Evolutionary conservation across 305 asterid genomes (phyloP).

Genomic region (Fraxinus platypoda): DNA sequence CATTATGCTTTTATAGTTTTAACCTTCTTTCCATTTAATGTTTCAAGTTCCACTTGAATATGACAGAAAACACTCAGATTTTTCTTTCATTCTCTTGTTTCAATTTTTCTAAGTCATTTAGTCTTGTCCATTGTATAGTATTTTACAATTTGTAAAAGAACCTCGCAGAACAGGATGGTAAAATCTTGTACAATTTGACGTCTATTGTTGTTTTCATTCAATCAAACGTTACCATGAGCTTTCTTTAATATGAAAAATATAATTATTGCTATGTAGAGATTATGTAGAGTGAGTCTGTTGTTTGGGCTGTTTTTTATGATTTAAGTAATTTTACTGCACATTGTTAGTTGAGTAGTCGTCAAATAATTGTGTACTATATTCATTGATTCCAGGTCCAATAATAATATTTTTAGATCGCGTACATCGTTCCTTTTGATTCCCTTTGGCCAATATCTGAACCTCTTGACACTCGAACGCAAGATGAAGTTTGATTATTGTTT

Average conservation of each 20-base stretch:
- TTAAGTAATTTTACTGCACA: neutral
- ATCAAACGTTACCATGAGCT: neutral
- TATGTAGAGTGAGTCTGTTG: neutral
- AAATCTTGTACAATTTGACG: neutral
- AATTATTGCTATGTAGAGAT: neutral
- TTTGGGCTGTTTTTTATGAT: neutral
- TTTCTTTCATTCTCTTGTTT: neutral
- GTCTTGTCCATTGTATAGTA: constrained; percentile 27
- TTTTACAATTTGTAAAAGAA: constrained; percentile 21
- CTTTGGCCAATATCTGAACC: neutral
- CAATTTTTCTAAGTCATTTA: constrained; percentile 4
- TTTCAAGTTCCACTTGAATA: neutral
- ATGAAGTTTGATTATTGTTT: neutral
- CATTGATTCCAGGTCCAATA: neutral
- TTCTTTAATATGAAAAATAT: neutral
- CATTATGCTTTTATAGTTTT: constrained; percentile 19
- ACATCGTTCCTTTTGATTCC: neutral
- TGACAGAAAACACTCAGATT: constrained; percentile 2
- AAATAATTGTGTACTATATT: neutral
- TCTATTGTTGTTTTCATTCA: neutral
- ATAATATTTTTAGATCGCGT: neutral
- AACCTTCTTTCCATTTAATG: neutral
- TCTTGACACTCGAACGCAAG: neutral
- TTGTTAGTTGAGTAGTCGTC: neutral
- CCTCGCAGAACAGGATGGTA: constrained; percentile 5